Evolutionary conservation across 1,284 basidiomycete species (phyloP), one percentile per base, ranked within the genome.

Genomic region (Earliella scabrosa): DNA sequence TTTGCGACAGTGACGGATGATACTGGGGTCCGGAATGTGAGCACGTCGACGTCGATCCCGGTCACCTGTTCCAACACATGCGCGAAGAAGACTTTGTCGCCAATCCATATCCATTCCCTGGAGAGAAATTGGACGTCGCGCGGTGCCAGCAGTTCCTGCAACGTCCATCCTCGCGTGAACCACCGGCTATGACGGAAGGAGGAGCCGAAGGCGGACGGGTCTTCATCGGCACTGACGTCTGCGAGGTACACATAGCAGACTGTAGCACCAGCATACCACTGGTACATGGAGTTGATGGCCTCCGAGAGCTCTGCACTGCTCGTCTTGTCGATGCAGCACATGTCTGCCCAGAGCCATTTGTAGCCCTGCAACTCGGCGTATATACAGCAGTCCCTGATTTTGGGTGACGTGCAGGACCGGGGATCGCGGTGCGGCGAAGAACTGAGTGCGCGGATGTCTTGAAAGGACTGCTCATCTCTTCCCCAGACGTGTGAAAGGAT

Each of bases 311-410:
- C n/a, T n/a, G n/a, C n/a, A n/a, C n/a, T n/a, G n/a, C n/a, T n/a
- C n/a, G n/a, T n/a, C 38, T 50, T 50, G 40, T 50, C 36, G 26
- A 50, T 50, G 18, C 48, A 50, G 39, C 48, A 41, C 9, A 38
- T 39, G 26, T 50, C 48, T 20, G 26, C 18, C 46, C 46, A 48
- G 21, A 48, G 18, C 13, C 23, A 38, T 7, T 35, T 20, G 35
- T 38, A 49, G 24, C 47, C 47, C 4, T 49, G n/a, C n/a, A n/a
- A n/a, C n/a, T n/a, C n/a, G n/a, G n/a, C n/a, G n/a, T n/a, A n/a
- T n/a, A n/a, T n/a, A n/a, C n/a, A n/a, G n/a, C n/a, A n/a, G n/a
- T n/a, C n/a, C n/a, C n/a, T n/a, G n/a, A n/a, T n/a, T n/a, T n/a
- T n/a, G n/a, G n/a, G n/a, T n/a, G n/a, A n/a, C n/a, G n/a, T n/a